These are phyloP conservation scores for Ceriops tagal DNA, from an alignment of 345 rosid genomes.

Conservation along the genomic window DNA sequence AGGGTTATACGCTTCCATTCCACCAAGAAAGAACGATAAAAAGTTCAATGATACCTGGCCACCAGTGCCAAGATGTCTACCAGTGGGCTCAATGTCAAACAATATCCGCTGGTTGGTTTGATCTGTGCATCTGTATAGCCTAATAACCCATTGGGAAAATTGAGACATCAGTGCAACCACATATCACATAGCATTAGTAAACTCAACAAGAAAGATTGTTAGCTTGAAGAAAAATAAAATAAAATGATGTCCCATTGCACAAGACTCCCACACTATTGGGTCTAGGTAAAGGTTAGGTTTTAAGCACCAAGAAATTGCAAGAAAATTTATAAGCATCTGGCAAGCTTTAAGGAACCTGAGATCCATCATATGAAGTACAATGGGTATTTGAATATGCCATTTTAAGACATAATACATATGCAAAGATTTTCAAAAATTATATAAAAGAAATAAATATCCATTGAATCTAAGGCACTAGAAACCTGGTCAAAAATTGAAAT, in stretches of 20 bases:
- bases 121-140: slow-evolving; percentile 82
- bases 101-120: slow-evolving; percentile 84
- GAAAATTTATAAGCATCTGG: no score
- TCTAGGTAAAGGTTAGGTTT: no score
- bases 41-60: slow-evolving; percentile 62
- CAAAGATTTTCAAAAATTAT: background rate
- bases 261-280: no score
- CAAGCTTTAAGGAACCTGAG: background rate
- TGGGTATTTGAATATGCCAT: no score
- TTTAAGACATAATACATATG: no score
- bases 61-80: slow-evolving; percentile 84
- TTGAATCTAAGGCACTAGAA: no score
- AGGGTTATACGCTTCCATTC: background rate
- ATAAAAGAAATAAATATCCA: background rate
- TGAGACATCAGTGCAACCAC: no score
- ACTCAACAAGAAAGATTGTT: no score
- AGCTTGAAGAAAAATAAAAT: background rate
- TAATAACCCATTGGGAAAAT: slow-evolving; percentile 17
- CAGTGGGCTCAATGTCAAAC: slow-evolving; percentile 79
- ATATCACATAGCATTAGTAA: background rate
- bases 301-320: no score
- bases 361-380: background rate
- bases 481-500: no score
- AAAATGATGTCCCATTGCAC: background rate
- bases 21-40: slow-evolving; percentile 1